Evolutionary conservation across 2,329 filamentous ascomycete genomes (phyloP).

Genomic region (Aspergillus ochraceus): DNA sequence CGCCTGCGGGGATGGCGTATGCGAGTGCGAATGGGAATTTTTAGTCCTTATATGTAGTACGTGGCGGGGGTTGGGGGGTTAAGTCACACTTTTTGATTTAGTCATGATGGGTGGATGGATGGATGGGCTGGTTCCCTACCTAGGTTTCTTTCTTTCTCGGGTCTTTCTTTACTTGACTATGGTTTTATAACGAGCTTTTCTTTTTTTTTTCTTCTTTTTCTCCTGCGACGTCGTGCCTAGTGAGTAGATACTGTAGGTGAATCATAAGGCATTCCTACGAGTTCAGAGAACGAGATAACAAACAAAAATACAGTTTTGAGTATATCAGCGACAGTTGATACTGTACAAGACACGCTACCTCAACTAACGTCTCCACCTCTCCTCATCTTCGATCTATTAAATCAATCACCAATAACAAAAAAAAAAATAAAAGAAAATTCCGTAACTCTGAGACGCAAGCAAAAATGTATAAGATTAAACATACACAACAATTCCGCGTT

Average conservation of each 20-base stretch:
- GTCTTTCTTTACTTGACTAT: too few relatives aligned
- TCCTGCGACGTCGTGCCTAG: too few relatives aligned
- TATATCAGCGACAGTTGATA: constrained; percentile 35
- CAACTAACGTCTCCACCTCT: constrained; percentile 10
- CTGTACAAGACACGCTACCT: constrained; percentile 34
- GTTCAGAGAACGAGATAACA: too few relatives aligned
- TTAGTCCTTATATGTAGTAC: too few relatives aligned
- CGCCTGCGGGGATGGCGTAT: constrained; percentile 25
- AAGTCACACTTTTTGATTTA: background rate
- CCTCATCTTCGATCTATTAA: constrained; percentile 30
- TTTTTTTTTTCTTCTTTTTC: background rate
- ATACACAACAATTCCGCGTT: constrained; percentile 13
- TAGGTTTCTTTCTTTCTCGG: background rate
- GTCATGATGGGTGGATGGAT: background rate
- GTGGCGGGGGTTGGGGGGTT: background rate
- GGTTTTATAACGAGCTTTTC: background rate
- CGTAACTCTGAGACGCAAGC: constrained; percentile 22
- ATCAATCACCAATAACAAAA: constrained; percentile 20
- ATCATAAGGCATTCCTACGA: too few relatives aligned
- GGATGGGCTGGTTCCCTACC: background rate
- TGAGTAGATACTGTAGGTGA: background rate
- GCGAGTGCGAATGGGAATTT: background rate
- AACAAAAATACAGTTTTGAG: constrained; percentile 27
- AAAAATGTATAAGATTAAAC: constrained; percentile 5
- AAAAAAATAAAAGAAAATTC: constrained; percentile 10